These are phyloP conservation scores for Aspergillus saccharolyticus DNA, from an alignment of 495 filamentous ascomycete species.

Conservation along the genomic window DNA sequence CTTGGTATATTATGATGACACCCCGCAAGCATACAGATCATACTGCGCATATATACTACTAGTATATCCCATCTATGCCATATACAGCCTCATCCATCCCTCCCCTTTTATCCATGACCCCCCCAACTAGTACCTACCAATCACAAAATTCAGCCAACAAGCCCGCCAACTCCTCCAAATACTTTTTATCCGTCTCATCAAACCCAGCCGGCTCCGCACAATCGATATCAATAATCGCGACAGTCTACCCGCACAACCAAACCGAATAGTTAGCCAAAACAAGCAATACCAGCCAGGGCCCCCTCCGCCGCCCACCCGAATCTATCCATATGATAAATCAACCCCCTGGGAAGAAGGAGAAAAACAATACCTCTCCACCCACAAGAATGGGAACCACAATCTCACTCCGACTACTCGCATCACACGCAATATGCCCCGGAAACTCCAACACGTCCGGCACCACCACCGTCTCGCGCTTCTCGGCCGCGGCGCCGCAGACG, in stretches of 20 bases:
- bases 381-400: slow-evolving; percentile 81
- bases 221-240: slow-evolving; percentile 87
- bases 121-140: too few relatives aligned
- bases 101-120: too few relatives aligned
- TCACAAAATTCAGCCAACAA: slow-evolving; percentile 66
- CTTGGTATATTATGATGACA: too few relatives aligned
- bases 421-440: slow-evolving; percentile 89
- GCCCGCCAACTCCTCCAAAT: slow-evolving; percentile 63
- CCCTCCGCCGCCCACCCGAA: background rate
- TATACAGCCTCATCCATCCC: slow-evolving; percentile 9
- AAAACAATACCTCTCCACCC: slow-evolving; percentile 46
- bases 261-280: slow-evolving; percentile 1
- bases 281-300: too few relatives aligned
- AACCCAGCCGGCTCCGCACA: slow-evolving; percentile 69
- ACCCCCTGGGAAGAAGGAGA: slow-evolving; percentile 7
- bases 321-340: background rate
- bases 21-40: too few relatives aligned
- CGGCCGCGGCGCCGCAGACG: slow-evolving; percentile 78
- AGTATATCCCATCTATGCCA: too few relatives aligned
- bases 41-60: too few relatives aligned
- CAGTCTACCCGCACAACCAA: slow-evolving; percentile 43
- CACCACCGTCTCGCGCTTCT: slow-evolving; percentile 57
- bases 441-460: slow-evolving; percentile 73
- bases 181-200: slow-evolving; percentile 64
- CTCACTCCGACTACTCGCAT: slow-evolving; percentile 76